These are phyloP conservation scores for Anisogramma anomala DNA, from an alignment of 2,329 filamentous ascomycete species.

Conservation along the genomic window DNA sequence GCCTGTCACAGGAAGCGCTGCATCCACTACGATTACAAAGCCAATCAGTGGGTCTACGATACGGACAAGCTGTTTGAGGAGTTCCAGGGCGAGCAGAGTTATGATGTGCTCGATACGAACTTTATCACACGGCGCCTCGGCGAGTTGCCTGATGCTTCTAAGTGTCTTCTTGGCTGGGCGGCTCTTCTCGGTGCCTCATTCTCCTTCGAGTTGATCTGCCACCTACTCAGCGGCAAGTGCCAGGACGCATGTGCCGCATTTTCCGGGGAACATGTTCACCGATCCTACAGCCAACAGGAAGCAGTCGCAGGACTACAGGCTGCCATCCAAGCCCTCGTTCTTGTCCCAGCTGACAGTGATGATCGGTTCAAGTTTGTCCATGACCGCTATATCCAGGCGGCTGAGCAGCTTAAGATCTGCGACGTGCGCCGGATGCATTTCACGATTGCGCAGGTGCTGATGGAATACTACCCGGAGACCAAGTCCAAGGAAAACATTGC, in stretches of 20 bases:
- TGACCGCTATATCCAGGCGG: constrained; percentile 73
- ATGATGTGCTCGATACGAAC: constrained; percentile 67
- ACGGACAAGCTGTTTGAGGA: constrained; percentile 77
- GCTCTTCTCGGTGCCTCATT: constrained; percentile 73
- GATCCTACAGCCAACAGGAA: constrained; percentile 51
- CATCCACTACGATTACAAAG: constrained; percentile 82
- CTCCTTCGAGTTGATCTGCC: constrained; percentile 69
- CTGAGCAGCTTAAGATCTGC: constrained; percentile 56
- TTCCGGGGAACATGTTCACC: constrained; percentile 25
- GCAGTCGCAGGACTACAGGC: constrained; percentile 70
- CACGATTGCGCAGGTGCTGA: constrained; percentile 68
- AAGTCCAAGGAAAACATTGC: constrained; percentile 61
- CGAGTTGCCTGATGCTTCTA: constrained; percentile 63
- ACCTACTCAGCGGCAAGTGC: constrained; percentile 65
- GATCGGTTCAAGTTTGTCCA: constrained; percentile 82
- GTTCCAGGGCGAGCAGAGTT: constrained; percentile 67
- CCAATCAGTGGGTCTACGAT: constrained; percentile 73
- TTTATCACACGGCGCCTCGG: constrained; percentile 70
- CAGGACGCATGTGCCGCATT: constrained; percentile 31
- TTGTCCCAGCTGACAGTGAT: constrained; percentile 72
- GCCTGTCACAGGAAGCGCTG: constrained; percentile 72
- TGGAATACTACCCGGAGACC: constrained; percentile 53
- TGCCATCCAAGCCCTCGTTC: constrained; percentile 66
- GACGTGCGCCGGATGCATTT: constrained; percentile 78
- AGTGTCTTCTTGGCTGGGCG: constrained; percentile 75